phyloP scores from a whole-genome alignment of 495 filamentous ascomycete genomes.

The Xylaria palmicola region DNA sequence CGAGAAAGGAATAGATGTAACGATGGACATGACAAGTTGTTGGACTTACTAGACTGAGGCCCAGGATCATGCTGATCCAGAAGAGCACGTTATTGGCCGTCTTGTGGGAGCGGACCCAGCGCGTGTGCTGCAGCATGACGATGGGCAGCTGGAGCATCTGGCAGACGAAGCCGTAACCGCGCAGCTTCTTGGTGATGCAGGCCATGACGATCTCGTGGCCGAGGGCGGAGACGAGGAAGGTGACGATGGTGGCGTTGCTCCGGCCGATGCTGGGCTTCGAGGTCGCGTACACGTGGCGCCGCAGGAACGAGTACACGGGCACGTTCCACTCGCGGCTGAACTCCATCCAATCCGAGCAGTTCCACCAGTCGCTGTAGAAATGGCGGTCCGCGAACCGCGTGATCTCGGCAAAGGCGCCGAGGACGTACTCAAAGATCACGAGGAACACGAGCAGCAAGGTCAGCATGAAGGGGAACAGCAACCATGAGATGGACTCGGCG shows the following conservation, averaged over 20 bases:
- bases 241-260: conserved; percentile 80
- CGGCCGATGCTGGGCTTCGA: conserved; percentile 71
- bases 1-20: not conserved
- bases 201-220: conserved; percentile 97
- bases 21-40: not conserved
- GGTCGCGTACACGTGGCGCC: conserved; percentile 89
- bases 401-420: conserved; percentile 92
- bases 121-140: conserved; percentile 81
- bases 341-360: conserved; percentile 84
- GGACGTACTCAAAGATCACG: conserved; percentile 94
- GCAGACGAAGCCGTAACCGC: conserved; percentile 88
- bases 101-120: conserved; percentile 67
- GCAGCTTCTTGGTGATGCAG: conserved; percentile 94
- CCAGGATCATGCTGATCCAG: conserved; percentile 93
- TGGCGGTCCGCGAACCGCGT: conserved; percentile 92
- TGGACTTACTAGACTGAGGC: conserved; percentile 73
- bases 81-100: conserved; percentile 91
- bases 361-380: conserved; percentile 99
- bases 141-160: conserved; percentile 98
- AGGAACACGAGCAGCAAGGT: conserved; percentile 93
- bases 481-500: conserved; percentile 86
- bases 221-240: conserved; percentile 83
- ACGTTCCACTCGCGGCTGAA: conserved; percentile 98
- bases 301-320: conserved; percentile 96
- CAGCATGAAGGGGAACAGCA: conserved; percentile 97